These are phyloP conservation scores for Mycena alexandri DNA, from an alignment of 768 basidiomycete genomes.

Conservation along the genomic window DNA sequence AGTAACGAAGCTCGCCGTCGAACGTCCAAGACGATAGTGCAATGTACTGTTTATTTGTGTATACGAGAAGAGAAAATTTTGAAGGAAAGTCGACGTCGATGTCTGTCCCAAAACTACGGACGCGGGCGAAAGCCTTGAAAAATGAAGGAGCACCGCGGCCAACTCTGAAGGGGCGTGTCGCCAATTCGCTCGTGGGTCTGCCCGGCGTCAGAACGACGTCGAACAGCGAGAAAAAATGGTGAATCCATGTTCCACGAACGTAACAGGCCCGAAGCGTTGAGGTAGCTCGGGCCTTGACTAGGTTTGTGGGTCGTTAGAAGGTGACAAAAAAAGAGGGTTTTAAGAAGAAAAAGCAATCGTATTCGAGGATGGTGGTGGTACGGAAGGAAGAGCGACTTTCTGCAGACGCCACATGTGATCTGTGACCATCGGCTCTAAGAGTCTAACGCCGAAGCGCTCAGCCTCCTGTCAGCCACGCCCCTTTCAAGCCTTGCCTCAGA, in stretches of 20 bases:
- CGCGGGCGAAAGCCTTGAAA: slow-evolving; percentile 22
- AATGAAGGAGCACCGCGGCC: slow-evolving; percentile 22
- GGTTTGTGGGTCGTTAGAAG: slow-evolving; percentile 27
- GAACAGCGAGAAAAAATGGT: slow-evolving; percentile 29
- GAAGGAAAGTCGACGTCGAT: neutral
- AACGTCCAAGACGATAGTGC: too few species aligned
- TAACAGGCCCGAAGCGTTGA: slow-evolving; percentile 37
- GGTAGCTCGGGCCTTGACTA: slow-evolving; percentile 37
- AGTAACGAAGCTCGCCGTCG: neutral
- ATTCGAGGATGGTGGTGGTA: too few species aligned
- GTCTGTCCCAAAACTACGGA: slow-evolving; percentile 36
- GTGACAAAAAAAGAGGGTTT: too few species aligned
- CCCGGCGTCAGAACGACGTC: slow-evolving; percentile 36
- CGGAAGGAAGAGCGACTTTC: too few species aligned
- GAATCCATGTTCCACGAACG: slow-evolving; percentile 38
- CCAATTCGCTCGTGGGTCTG: slow-evolving; percentile 30
- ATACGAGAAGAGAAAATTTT: too few species aligned
- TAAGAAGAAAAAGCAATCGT: too few species aligned
- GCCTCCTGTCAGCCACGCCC: too few species aligned
- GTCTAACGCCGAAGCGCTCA: too few species aligned
- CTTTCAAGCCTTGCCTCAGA: too few species aligned
- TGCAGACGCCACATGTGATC: too few species aligned
- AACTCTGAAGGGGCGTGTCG: slow-evolving; percentile 35
- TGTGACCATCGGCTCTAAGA: too few species aligned
- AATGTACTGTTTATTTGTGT: too few species aligned